Base-by-base conservation (phyloP, 345 rosid genomes). In the Brassica nigra region DNA sequence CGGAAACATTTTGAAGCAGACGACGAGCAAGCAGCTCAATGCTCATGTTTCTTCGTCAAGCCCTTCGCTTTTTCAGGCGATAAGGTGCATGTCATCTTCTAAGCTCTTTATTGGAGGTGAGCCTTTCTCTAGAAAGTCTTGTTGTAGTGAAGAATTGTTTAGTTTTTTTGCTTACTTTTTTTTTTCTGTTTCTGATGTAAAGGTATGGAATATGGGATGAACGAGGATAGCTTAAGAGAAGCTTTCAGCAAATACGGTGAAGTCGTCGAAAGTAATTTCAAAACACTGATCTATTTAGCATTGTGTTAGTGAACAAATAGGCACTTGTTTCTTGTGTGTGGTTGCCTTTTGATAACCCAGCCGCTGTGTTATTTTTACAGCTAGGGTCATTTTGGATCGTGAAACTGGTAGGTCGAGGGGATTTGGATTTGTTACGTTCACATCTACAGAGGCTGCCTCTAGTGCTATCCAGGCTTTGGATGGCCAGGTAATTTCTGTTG, bases 351-450 rank as follows among this genome's bases (percentile, higher is more conserved):
- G 18, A 18, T 18, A 18, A 18, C 18, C 18, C 18, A 18, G 18
- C 18, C 18, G 18, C 18, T 18, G 18, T 18, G 18, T 18, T 18
- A 18, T 18, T 18, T 18, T 18, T 18, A 18, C 87, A 95, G 99
- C 94, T 61, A 88, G 90, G 83, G 86, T 95, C 49, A 95, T 92
- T 76, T n/a, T 86, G 85, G 97, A 95, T 79, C 93, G 98, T 67
- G 99, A 95, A 28, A 87, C 91, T 31, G 96, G 98, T 55, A 87
- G 94, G 73, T 95, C 99, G 10, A 93, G 97, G 82, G 99, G 99
- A 64, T 92, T 92, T 86, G 99, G 94, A 28, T 95, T 91, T 78
- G 76, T 95, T 52, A 95, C 96, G 15, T 95, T 74, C 76, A 81
- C 85, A 2, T 83, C 91, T 37, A 67, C 75, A 0, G 98, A 91